Conservation (phyloP, 106 monocot genomes). For the Allium cepa region DNA sequence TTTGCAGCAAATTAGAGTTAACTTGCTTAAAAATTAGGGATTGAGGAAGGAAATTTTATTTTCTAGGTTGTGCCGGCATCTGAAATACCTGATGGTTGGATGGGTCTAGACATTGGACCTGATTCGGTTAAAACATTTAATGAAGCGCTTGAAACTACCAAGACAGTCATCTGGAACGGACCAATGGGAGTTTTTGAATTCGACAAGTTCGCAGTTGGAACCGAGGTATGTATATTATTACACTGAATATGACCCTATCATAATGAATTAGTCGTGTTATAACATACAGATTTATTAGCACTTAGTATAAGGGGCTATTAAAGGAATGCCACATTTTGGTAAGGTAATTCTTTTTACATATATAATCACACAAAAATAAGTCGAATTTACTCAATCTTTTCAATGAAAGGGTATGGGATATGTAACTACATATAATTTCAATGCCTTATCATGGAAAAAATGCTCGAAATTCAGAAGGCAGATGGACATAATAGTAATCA, state of each 20-base stretch:
- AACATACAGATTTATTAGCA: neutral
- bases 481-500: neutral
- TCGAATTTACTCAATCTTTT: no score
- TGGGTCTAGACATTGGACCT: slow-evolving; percentile 25
- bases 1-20: neutral
- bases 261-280: neutral
- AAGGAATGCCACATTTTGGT: neutral
- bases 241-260: neutral
- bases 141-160: slow-evolving; percentile 15
- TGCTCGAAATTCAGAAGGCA: no score
- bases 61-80: slow-evolving; percentile 17
- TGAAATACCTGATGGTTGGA: slow-evolving; percentile 17
- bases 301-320: neutral
- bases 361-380: neutral
- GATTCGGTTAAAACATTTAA: slow-evolving; percentile 21
- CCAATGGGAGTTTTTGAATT: slow-evolving; percentile 22
- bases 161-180: slow-evolving; percentile 23
- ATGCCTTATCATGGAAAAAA: no score
- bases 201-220: slow-evolving; percentile 19
- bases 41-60: neutral
- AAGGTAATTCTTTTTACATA: neutral
- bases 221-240: slow-evolving; percentile 8
- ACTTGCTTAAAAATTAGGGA: neutral
- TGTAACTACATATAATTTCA: no score
- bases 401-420: no score